Base-by-base conservation (phyloP, 306 rosid species). In the Malus sylvestris region DNA sequence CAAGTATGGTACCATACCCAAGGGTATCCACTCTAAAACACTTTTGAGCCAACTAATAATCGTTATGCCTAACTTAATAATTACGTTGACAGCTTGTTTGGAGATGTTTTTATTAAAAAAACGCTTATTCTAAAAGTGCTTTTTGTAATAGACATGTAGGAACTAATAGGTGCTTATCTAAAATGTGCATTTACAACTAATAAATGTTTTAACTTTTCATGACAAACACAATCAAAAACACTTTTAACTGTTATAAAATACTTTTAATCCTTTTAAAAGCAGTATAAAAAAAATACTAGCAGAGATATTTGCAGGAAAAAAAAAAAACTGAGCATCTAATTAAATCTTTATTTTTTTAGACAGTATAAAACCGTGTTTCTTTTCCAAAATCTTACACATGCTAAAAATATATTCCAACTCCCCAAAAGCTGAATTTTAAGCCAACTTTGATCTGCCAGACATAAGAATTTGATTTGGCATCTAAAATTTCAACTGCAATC, bases 371-470 rank as follows among this genome's bases (percentile, higher is more conserved):
- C 22, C 11, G 67, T 23, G 73, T 22, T 13, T 12, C 38, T 10
- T 35, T 45, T 30, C 4, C 1, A 42, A 60, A 60, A 15, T 15
- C 68, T 2, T 55, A 29, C 18, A 30, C 33, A 63, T 66, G 49
- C 62, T 66, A 20, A 27, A 40, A 27, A 8, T 4, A 58, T 66
- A 73, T 69, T 53, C 77, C 72, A 78, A 68, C 38, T 33, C 22
- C 49, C 65, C 52, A 23, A 8, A 57, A 35, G 57, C 22, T 67
- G 49, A 82, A 78, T 65, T 74, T 59, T 22, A 33, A 53, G 75
- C 77, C 62, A 70, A 55, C 76, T 42, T 66, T 78, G 76, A 62
- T 15, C 35, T 30, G 30, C 42, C 77, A 27, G 65, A 72, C n/a
- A 8, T 15, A 27, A 67, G 49, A 62, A 61, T 53, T 53, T 23